Evolutionary conservation across 2,329 filamentous ascomycete genomes (phyloP), one percentile per base, ranked within the genome.

Genomic region (Aciculosporium take): DNA sequence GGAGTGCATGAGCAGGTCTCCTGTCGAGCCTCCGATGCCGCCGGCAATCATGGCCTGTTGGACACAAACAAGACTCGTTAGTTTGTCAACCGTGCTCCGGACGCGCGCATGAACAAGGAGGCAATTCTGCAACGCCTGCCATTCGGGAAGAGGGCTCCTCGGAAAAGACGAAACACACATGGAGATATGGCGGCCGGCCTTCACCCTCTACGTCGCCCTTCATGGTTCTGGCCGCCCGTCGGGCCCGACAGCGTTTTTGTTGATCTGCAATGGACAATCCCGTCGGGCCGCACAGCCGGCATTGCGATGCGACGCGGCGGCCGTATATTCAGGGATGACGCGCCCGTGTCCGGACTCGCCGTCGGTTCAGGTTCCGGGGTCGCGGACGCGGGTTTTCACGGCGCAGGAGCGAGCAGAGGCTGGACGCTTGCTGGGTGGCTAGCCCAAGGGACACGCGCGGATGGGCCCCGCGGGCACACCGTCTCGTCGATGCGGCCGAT

Each of bases 1-100:
- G 35, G 89, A 96, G 66, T 98, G 91, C 91, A 98, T 98, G 50
- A 98, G 69, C 74, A 98, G 83, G 62, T 98, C 91, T 45, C 93
- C 91, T 42, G 83, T 93, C 13, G 84, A 88, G 40, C 91, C 91
- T 56, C 93, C 91, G 40, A 93, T 69, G 45, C 89, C 91, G 56
- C 91, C 91, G 27, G 91, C 91, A 55, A 98, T 71, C 88, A 96
- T 98, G 59, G 84, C 80, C 86, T 94, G 45, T 47, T n/a, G n/a
- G n/a, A n/a, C n/a, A 41, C 48, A 40, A 39, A 20, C 18, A 31
- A 44, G 29, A 34, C 18, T 21, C 13, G 23, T 40, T 20, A 40
- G 39, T 40, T 20, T 34, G 39, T 29, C 5, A 35, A 35, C 13
- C 31, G 21, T 32, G 20, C 2, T 10, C 10, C 27, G 18, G 10